Base-by-base conservation (phyloP, 768 basidiomycete genomes). In the Collybia sordida region DNA sequence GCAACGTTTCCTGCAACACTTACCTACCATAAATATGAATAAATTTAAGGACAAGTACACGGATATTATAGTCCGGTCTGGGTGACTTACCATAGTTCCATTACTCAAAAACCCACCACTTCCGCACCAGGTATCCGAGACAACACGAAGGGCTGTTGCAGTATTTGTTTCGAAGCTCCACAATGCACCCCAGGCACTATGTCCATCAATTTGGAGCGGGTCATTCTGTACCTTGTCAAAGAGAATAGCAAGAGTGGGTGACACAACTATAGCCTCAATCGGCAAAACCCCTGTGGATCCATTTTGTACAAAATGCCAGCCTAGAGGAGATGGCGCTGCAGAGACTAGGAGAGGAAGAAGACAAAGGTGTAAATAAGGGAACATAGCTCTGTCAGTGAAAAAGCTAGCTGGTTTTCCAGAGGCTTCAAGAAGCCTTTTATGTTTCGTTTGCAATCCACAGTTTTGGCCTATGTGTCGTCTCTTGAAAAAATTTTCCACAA, bases 1-100 rank as follows among this genome's bases (percentile, higher is more conserved):
- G 67, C 56, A 31, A 31, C 31, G 14, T 31, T 31, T 31, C 31
- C 31, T 2, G 31, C 39, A 41, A 21, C 39, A 17, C 23, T 19
- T 14, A 21, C 39, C 21, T 24, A 21, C 3, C 19, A 41, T 14
- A 12, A 31, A 31, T 11, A 31, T 31, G 11, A 5, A 27, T 27
- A 31, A 6, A 31, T 45, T n/a, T n/a, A n/a, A n/a, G n/a, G n/a
- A n/a, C n/a, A n/a, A n/a, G n/a, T n/a, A n/a, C n/a, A n/a, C n/a
- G n/a, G n/a, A n/a, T n/a, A n/a, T n/a, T n/a, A n/a, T n/a, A n/a
- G n/a, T n/a, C n/a, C n/a, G n/a, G n/a, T n/a, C n/a, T n/a, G n/a
- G n/a, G n/a, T n/a, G n/a, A 41, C 40, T 28, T 14, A 28, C 43
- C 43, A 45, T 25, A n/a, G 43, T 45, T 6, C 43, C 43, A 21